Base-by-base conservation (phyloP, 2,329 filamentous ascomycete species). In the Aspergillus brasiliensis region DNA sequence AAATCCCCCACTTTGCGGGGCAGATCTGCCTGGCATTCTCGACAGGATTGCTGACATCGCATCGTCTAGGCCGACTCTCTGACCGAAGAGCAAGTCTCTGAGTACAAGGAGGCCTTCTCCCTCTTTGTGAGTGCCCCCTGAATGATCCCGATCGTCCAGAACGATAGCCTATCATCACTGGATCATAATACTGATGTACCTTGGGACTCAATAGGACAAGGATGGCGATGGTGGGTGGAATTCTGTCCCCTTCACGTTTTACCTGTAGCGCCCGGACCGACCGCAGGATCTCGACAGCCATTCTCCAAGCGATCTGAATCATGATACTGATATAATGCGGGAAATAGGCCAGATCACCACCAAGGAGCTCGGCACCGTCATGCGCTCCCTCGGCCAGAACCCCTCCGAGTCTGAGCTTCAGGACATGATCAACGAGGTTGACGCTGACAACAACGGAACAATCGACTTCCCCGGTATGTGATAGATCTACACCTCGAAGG, bases 61-160 rank as follows among this genome's bases (percentile, higher is more conserved):
- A 66, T 51, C 56, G 49, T 67, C 60, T 78, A 98, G 94, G 94
- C 94, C 80, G 95, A 99, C 80, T 94, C 94, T 80, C 90, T 99
- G 77, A 98, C 95, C 73, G 95, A 99, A 86, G 95, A 99, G 84
- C 95, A 99, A 87, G 95, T 99, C 79, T 98, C 95, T 78, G 95
- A 99, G 85, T 99, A 98, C 86, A 99, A 98, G 91, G 95, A 99
- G 85, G 95, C 95, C 58, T 99, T 99, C 84, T 99, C 95, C 79
- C 91, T 99, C 69, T 99, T 99, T 82, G 95, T 99, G 89, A 89
- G 95, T 88, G 17, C 57, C 40, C 47, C 34, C 21, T 38, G 40
- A 42, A 34, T 37, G 34, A 21, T 5, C 31, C 21, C 37, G 15
- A 2, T 21, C 19, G 7, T 10, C 19, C 19, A 23, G 13, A 44